These are phyloP conservation scores for Mortierella claussenii DNA, from an alignment of 192 early-diverging fungal genomes.

Conservation along the genomic window DNA sequence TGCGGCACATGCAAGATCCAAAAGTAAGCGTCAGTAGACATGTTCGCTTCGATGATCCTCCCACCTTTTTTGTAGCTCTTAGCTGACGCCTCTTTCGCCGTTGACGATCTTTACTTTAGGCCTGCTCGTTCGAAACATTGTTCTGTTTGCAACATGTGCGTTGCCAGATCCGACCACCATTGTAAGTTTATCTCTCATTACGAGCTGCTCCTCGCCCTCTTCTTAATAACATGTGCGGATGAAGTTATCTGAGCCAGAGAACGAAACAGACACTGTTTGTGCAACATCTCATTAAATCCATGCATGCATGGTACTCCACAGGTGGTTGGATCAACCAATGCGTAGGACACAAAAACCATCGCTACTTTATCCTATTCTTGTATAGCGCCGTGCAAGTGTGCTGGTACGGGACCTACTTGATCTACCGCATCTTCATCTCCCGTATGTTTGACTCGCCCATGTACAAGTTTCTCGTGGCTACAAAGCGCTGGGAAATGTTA, in stretches of 20 bases:
- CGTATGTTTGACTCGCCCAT: slow-evolving; percentile 46
- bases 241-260: too few species aligned
- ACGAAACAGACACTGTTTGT: too few species aligned
- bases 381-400: slow-evolving; percentile 59
- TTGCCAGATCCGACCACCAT: slow-evolving; percentile 61
- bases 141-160: slow-evolving; percentile 63
- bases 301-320: slow-evolving; percentile 14
- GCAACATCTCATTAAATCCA: too few species aligned
- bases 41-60: too few species aligned
- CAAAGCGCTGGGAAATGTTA: slow-evolving; percentile 32
- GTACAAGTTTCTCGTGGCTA: slow-evolving; percentile 36
- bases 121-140: slow-evolving; percentile 69
- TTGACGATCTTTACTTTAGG: slow-evolving; percentile 26
- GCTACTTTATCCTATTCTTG: slow-evolving; percentile 63
- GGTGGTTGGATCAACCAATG: slow-evolving; percentile 65
- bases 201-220: too few species aligned
- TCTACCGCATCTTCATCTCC: slow-evolving; percentile 53
- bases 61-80: too few species aligned
- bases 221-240: too few species aligned
- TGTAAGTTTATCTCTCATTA: slow-evolving; percentile 36
- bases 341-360: slow-evolving; percentile 64
- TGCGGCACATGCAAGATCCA: slow-evolving; percentile 61
- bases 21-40: slow-evolving; percentile 51
- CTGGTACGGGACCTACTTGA: slow-evolving; percentile 59
- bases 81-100: too few species aligned